phyloP scores from a whole-genome alignment of 192 early-diverging fungal genomes.

The Polychytrium aggregatum region DNA sequence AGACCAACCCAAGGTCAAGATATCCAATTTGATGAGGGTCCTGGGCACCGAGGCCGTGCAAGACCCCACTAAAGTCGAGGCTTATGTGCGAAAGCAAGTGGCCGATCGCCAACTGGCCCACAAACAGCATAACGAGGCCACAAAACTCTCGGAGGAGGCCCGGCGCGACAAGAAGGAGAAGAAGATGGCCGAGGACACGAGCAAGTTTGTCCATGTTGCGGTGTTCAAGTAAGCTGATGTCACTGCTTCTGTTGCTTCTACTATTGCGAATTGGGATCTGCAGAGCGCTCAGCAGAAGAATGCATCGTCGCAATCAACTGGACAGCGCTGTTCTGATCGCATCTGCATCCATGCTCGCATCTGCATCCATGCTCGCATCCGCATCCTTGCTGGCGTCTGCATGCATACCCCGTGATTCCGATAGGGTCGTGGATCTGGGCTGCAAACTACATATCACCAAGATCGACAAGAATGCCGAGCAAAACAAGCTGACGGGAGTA shows the following conservation, averaged over 20 bases:
- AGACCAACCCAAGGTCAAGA: slow-evolving; percentile 81
- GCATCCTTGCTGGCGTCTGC: too few species aligned
- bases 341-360: too few species aligned
- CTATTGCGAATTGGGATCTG: too few species aligned
- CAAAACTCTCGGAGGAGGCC: slow-evolving; percentile 83
- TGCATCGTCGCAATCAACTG: too few species aligned
- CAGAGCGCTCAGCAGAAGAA: too few species aligned
- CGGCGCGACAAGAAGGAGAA: slow-evolving; percentile 58
- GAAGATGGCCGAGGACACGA: slow-evolving; percentile 65
- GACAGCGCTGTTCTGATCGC: too few species aligned
- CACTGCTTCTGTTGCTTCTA: not conserved
- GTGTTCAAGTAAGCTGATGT: slow-evolving; percentile 74
- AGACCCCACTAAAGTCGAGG: slow-evolving; percentile 91
- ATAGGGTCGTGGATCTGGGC: slow-evolving; percentile 60
- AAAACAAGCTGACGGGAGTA: slow-evolving; percentile 72
- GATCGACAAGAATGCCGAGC: slow-evolving; percentile 79
- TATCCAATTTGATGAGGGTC: slow-evolving; percentile 90
- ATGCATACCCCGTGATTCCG: too few species aligned
- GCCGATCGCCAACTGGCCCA: slow-evolving; percentile 66
- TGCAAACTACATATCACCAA: slow-evolving; percentile 84
- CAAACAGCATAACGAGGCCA: slow-evolving; percentile 67
- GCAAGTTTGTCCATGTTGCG: slow-evolving; percentile 60
- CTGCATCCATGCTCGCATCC: too few species aligned
- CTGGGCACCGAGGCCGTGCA: slow-evolving; percentile 90
- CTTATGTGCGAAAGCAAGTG: slow-evolving; percentile 80